Conservation (phyloP, 2,329 filamentous ascomycete species). For the Colletotrichum sp. region DNA sequence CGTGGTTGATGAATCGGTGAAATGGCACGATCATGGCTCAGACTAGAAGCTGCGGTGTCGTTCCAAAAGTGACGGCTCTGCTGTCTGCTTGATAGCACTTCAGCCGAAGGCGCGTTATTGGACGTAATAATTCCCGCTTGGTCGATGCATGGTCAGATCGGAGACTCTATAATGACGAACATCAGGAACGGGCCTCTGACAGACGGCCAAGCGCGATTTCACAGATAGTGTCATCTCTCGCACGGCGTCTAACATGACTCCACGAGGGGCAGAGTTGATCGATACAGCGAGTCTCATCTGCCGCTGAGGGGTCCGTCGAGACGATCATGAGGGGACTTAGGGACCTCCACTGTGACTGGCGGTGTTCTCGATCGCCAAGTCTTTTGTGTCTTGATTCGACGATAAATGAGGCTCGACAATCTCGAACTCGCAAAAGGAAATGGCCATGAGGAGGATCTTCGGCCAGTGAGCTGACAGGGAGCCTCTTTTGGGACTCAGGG, state of each 20-base stretch:
- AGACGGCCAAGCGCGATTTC: slow-evolving; percentile 14
- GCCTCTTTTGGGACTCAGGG: slow-evolving; percentile 2
- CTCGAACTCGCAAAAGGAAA: slow-evolving; percentile 1
- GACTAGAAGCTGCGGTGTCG: neutral
- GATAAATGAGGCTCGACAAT: slow-evolving; percentile 3
- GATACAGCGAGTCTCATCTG: slow-evolving; percentile 9
- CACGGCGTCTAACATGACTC: slow-evolving; percentile 6
- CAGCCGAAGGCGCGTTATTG: neutral
- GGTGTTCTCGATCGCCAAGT: neutral
- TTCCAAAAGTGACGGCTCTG: neutral
- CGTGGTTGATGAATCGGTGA: neutral
- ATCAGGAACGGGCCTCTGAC: slow-evolving; percentile 9
- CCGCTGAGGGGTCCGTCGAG: slow-evolving; percentile 1
- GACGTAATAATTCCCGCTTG: neutral
- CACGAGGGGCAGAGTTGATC: neutral
- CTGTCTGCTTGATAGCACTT: neutral
- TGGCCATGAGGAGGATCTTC: slow-evolving; percentile 6
- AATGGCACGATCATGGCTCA: neutral
- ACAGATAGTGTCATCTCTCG: neutral
- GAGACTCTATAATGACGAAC: slow-evolving; percentile 4
- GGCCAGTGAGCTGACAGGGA: slow-evolving; percentile 10
- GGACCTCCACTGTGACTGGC: neutral
- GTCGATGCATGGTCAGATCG: slow-evolving; percentile 1
- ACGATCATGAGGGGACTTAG: slow-evolving; percentile 6
- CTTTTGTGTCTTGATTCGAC: neutral